Evolutionary conservation across 768 basidiomycete species (phyloP).

Genomic region (Stropharia rugosoannulata): DNA sequence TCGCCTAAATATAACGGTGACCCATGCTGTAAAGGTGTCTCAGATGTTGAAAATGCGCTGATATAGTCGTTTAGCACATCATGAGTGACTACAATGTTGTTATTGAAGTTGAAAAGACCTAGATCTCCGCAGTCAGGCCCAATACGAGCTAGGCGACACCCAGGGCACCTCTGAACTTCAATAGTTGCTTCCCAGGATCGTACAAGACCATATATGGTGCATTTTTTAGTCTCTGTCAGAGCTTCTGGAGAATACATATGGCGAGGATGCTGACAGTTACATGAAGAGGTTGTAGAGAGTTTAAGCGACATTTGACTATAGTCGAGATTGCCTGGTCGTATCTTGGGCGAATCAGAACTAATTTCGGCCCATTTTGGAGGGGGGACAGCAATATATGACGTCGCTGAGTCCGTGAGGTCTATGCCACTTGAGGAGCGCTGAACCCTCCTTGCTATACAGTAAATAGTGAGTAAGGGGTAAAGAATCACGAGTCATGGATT

Average conservation of each 20-base stretch:
- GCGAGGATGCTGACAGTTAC: neutral
- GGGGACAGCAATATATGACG: conserved; percentile 11
- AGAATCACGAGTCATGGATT: too few species aligned
- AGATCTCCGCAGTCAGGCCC: conserved; percentile 22
- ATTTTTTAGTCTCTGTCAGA: neutral
- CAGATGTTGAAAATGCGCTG: conserved; percentile 20
- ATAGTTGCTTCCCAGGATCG: neutral
- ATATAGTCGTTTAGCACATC: conserved; percentile 27
- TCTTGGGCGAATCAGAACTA: conserved; percentile 3
- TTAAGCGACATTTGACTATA: neutral
- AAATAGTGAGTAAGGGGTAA: too few species aligned
- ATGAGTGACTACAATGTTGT: conserved; percentile 21
- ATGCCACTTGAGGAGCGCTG: neutral
- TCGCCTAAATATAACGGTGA: conserved; percentile 20
- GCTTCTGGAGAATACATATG: neutral
- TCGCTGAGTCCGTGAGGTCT: conserved; percentile 4
- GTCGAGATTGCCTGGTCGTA: too few species aligned
- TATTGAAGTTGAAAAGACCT: conserved; percentile 29
- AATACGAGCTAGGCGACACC: conserved; percentile 16
- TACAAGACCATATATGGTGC: conserved; percentile 1
- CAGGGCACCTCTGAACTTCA: too few species aligned
- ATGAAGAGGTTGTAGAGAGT: neutral
- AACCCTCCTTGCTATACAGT: neutral
- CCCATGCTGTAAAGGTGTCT: too few species aligned
- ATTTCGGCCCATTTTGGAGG: conserved; percentile 15